Base-by-base conservation (phyloP, 441 rosid genomes). In the Gossypium laxum region DNA sequence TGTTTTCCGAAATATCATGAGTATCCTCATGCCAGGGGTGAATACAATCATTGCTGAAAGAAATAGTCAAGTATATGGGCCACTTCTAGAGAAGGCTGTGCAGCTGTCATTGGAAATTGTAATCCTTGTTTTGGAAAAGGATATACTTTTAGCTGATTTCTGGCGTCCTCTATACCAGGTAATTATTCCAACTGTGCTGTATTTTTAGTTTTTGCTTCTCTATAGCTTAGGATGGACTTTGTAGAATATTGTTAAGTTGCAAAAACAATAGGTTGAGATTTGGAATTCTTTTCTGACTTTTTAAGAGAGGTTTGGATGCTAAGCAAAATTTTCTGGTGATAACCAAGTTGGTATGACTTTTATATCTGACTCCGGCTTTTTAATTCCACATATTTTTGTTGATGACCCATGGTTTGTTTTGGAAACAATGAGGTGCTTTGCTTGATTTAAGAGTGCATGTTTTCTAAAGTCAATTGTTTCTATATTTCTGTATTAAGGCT, bases 131-230 rank as follows among this genome's bases (percentile, higher is more conserved):
- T 79, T 94, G 62, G 98, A 92, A 75, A 94, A 88, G 82, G 98
- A 94, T 81, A 50, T 81, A 58, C 64, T 82, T 74, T 81, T 94
- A 78, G 88, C 97, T 61, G 98, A 94, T 82, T 87, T 83, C 76
- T 94, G 98, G 98, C 97, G 97, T 67, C 98, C 98, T 54, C 74
- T 90, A 41, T 94, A 89, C 79, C 98, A 91, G 94, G 98, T 89
- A 73, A 30, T 30, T 54, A 7, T 63, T 52, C 47, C 24, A 18
- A 21, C 56, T 26, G 22, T 56, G 22, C 43, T 2, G 10, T 1
- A 15, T 12, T 19, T 54, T 54, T 63, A 41, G 2, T 6, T 72
- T 54, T 61, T 12, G 14, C 19, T 50, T 71, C 12, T 60, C 43
- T 45, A 0, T 26, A 60, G 26, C 11, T 21, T 32, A 34, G 41